phyloP scores from a whole-genome alignment of 192 early-diverging fungal species.

The Backusella liffmaniae region DNA sequence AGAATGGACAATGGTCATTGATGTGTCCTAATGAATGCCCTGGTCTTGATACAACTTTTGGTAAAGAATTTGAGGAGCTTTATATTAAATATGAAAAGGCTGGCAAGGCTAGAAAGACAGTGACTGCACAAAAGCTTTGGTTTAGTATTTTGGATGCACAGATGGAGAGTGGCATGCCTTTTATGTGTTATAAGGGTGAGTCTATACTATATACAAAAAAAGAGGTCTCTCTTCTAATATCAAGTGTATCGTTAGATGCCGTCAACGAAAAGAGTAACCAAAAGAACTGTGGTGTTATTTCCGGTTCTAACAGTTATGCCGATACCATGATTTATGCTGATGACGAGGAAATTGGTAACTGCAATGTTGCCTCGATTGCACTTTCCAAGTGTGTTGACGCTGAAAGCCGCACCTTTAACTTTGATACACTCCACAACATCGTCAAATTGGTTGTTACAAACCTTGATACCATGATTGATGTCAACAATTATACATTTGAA shows the following conservation, averaged over 20 bases:
- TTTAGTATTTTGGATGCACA: slow-evolving; percentile 93
- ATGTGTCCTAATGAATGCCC: slow-evolving; percentile 96
- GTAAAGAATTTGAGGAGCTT: slow-evolving; percentile 83
- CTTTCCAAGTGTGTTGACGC: slow-evolving; percentile 83
- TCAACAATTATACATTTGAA: slow-evolving; percentile 91
- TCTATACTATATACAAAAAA: neutral
- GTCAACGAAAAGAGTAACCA: slow-evolving; percentile 98
- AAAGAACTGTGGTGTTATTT: slow-evolving; percentile 96
- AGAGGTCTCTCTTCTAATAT: neutral
- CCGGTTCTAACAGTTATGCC: slow-evolving; percentile 94
- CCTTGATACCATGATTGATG: slow-evolving; percentile 96
- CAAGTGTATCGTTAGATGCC: slow-evolving; percentile 55
- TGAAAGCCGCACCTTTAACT: slow-evolving; percentile 66
- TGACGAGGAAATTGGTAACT: slow-evolving; percentile 93
- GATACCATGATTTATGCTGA: slow-evolving; percentile 89
- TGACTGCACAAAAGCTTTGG: slow-evolving; percentile 97
- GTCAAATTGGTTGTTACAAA: slow-evolving; percentile 87
- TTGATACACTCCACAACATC: slow-evolving; percentile 75
- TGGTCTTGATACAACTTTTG: slow-evolving; percentile 82
- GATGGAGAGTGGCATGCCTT: slow-evolving; percentile 95
- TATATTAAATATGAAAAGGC: slow-evolving; percentile 82
- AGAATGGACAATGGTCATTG: slow-evolving; percentile 88
- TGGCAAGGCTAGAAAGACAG: slow-evolving; percentile 73
- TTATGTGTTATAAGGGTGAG: slow-evolving; percentile 92
- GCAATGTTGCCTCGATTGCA: slow-evolving; percentile 93